A percentile compares a stretch with the other conserved stretches of the same genome.
Conservation (phyloP, 768 basidiomycete genomes). For the Pisolithus orientalis region DNA sequence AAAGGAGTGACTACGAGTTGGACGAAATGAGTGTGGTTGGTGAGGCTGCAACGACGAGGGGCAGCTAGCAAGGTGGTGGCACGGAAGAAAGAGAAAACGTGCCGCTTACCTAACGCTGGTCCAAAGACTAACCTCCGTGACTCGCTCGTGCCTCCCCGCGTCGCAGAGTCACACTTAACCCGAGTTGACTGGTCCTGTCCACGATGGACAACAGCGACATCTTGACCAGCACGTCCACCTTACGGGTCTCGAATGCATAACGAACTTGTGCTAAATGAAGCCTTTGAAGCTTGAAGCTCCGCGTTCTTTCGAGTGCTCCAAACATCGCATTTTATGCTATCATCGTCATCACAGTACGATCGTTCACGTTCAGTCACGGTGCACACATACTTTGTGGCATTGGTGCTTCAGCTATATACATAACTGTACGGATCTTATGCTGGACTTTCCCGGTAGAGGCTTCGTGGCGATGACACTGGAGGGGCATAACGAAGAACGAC, state of each 20-base stretch:
- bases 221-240: too few relatives aligned
- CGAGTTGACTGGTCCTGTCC: too few relatives aligned
- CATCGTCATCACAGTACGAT: conserved; percentile 63
- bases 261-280: neutral
- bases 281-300: conserved; percentile 45
- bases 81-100: too few relatives aligned
- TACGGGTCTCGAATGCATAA: conserved; percentile 91
- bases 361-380: conserved; percentile 83
- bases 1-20: too few relatives aligned
- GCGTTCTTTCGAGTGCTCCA: conserved; percentile 50
- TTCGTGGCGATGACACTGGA: conserved; percentile 90
- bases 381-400: conserved; percentile 75
- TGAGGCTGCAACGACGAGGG: too few relatives aligned
- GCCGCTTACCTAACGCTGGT: too few relatives aligned
- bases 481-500: conserved; percentile 92
- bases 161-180: too few relatives aligned
- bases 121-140: too few relatives aligned
- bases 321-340: conserved; percentile 61
- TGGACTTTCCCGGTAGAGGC: conserved; percentile 94
- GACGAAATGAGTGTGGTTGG: too few relatives aligned
- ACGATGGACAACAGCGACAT: too few relatives aligned
- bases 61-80: too few relatives aligned
- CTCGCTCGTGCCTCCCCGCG: too few relatives aligned
- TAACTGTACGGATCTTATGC: conserved; percentile 69
- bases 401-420: conserved; percentile 50